Evolutionary conservation across 2,329 filamentous ascomycete species (phyloP), one percentile per base, ranked within the genome.

Genomic region (Aspergillus sclerotialis): DNA sequence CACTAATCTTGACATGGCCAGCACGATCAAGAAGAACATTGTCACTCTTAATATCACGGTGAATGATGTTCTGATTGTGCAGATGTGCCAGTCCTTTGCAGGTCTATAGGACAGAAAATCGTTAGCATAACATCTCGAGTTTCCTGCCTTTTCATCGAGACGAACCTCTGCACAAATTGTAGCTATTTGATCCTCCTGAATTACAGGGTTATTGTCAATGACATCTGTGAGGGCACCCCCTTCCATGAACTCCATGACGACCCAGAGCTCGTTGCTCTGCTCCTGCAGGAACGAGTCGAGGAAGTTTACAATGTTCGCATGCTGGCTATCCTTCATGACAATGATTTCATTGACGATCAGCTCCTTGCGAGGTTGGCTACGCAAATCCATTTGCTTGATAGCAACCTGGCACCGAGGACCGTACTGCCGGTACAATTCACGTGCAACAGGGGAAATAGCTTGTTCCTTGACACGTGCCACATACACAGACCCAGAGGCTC

Each of bases 181-280:
- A 7, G 92, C 87, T 54, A 98, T 98, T 62, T 98, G 92, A 58
- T 95, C 87, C 63, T 98, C 92, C 4, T 84, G 87, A 50, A 98
- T 95, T 37, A 81, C 79, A 2, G 83, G 77, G 63, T 96, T 98
- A 68, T 96, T 95, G 65, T 98, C 92, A 64, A 98, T 98, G 40
- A 98, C 88, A 70, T 98, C 92, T 1, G 92, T 98, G 61, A 98
- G 69, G 42, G 92, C 86, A 67, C 92, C 92, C 52, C 92, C 92
- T 67, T 98, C 92, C 92, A 98, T 98, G 55, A 89, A 98, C 68
- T 98, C 92, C 92, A 98, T 94, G 33, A 98, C 90, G 8, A 98
- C 88, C 92, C 92, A 98, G n/a, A 98, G 75, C 61, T 98, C 92
- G 35, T 84, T 78, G 53, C 85, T 88, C 62, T 92, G 90, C 61